Evolutionary conservation across 106 monocot species (phyloP).

Genomic region (Allium sativum): DNA sequence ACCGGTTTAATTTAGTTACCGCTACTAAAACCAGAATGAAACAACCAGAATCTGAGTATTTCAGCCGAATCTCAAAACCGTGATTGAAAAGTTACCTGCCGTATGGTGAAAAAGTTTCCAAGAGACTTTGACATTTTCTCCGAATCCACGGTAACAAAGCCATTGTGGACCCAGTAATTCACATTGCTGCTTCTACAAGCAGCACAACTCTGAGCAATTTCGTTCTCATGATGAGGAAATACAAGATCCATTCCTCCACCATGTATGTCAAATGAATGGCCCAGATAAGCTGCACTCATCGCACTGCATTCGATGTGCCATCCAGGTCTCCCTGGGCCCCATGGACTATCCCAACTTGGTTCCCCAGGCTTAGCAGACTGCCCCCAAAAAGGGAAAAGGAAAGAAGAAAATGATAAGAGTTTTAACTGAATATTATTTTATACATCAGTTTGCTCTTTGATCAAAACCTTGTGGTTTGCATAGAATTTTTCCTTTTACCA

Average conservation of each 20-base stretch:
- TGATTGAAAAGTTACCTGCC: slow-evolving; percentile 35
- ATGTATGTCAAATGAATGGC: slow-evolving; percentile 90
- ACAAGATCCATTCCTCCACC: slow-evolving; percentile 95
- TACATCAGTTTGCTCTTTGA: no score
- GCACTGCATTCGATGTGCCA: slow-evolving; percentile 99
- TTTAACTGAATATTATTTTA: no score
- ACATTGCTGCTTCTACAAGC: slow-evolving; percentile 62
- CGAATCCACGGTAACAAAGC: slow-evolving; percentile 78
- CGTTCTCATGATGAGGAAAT: slow-evolving; percentile 99
- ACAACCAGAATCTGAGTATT: no score
- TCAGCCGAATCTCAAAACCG: no score
- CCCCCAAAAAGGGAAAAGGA: not conserved
- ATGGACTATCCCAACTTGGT: slow-evolving; percentile 90
- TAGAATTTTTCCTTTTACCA: no score
- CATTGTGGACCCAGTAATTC: slow-evolving; percentile 87
- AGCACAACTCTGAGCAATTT: slow-evolving; percentile 96
- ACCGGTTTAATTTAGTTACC: no score
- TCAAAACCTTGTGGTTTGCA: no score
- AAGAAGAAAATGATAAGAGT: no score
- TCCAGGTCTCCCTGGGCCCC: slow-evolving; percentile 96
- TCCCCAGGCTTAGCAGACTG: slow-evolving; percentile 82
- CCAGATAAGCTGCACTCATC: slow-evolving; percentile 89
- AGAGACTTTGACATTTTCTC: slow-evolving; percentile 98
- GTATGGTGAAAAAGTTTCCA: slow-evolving; percentile 83
- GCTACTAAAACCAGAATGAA: no score